A percentile compares a stretch with the other conserved stretches of the same genome.
Conservation (phyloP, 352 stramenopile species). For the Globisporangium mamillatum region DNA sequence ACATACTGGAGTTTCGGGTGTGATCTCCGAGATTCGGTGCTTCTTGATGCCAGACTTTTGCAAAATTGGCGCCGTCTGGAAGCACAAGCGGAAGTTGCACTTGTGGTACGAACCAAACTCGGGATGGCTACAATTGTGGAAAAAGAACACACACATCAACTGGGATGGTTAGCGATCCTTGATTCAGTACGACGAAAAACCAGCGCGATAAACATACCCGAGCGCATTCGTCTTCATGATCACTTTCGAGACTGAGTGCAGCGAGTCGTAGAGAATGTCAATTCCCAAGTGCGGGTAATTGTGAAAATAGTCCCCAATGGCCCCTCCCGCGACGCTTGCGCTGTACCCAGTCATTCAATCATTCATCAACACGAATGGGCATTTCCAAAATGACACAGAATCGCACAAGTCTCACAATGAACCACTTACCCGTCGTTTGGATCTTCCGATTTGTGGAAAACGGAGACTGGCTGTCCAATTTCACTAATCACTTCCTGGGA, state of each 20-base stretch:
- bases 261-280: constrained; percentile 72
- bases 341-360: constrained; percentile 16
- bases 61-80: constrained; percentile 37
- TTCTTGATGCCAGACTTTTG: constrained; percentile 52
- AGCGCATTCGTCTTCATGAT: constrained; percentile 82
- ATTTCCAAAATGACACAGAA: neutral
- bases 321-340: constrained; percentile 47
- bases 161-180: neutral
- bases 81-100: constrained; percentile 77
- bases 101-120: constrained; percentile 85
- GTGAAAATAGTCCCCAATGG: constrained; percentile 77
- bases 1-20: constrained; percentile 61
- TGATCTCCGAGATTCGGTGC: constrained; percentile 44
- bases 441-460: constrained; percentile 77
- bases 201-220: constrained; percentile 29
- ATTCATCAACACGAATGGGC: neutral
- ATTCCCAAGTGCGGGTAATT: constrained; percentile 83
- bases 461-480: constrained; percentile 65
- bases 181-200: too few relatives aligned
- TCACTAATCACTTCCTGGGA: constrained; percentile 73
- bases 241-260: constrained; percentile 69
- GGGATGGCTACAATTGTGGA: constrained; percentile 42
- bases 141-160: neutral
- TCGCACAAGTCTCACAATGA: neutral
- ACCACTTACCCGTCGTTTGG: constrained; percentile 52